These are phyloP conservation scores for Chimonanthus salicifolius DNA, from an alignment of 164 flowering plant species.

Conservation along the genomic window DNA sequence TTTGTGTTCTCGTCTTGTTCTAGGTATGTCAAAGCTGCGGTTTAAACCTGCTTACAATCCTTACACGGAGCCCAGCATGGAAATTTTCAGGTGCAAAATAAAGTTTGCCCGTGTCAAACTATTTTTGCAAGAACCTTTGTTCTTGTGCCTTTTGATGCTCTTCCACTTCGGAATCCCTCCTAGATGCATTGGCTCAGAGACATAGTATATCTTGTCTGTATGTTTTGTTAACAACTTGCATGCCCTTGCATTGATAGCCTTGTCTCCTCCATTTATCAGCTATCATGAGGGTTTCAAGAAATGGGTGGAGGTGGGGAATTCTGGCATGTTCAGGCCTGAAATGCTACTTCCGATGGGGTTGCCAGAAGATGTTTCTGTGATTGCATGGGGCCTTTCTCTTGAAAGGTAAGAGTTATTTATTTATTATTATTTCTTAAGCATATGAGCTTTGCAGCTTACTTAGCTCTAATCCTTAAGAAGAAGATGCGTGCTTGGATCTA, in stretches of 20 bases:
- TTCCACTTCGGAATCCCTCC: not conserved
- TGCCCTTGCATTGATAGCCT: not conserved
- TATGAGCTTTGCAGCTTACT: not conserved
- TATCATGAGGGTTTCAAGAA: slow-evolving; percentile 90
- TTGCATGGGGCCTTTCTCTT: slow-evolving; percentile 99
- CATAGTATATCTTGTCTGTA: not conserved
- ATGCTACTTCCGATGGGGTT: slow-evolving; percentile 98
- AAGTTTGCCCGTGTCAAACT: not conserved
- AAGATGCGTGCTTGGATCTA: no score
- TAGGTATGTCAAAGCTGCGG: slow-evolving; percentile 79
- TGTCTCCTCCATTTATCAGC: slow-evolving; percentile 25
- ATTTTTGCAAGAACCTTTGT: not conserved
- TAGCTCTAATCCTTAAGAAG: not conserved
- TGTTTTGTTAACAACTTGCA: not conserved
- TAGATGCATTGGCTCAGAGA: not conserved
- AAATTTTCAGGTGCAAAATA: slow-evolving; percentile 70
- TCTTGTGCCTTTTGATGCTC: not conserved
- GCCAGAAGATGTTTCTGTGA: slow-evolving; percentile 87
- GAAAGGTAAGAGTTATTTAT: slow-evolving; percentile 52
- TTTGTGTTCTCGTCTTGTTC: not conserved
- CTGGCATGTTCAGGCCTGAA: slow-evolving; percentile 99
- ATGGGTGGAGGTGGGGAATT: slow-evolving; percentile 97
- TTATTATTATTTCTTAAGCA: no score
- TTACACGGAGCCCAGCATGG: slow-evolving; percentile 98
- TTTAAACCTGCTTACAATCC: slow-evolving; percentile 99